These are phyloP conservation scores for Penicillium odoratum DNA, from an alignment of 495 filamentous ascomycete genomes.

Conservation along the genomic window DNA sequence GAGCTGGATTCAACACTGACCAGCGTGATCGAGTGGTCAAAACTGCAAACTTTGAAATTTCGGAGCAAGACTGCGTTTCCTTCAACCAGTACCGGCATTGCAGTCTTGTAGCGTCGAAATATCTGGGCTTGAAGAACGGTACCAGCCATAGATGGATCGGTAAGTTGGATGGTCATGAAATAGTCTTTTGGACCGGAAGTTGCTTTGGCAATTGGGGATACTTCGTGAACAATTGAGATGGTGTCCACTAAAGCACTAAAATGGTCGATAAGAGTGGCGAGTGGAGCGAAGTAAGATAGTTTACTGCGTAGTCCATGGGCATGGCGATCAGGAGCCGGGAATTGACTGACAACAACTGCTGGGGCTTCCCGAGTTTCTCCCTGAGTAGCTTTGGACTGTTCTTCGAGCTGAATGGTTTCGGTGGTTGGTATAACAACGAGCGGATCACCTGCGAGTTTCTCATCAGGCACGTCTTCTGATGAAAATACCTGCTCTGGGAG, in stretches of 20 bases:
- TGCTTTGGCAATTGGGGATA: slow-evolving; percentile 56
- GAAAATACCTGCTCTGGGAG: not conserved
- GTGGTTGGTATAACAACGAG: slow-evolving; percentile 12
- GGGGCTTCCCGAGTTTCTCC: slow-evolving; percentile 4
- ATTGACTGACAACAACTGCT: slow-evolving; percentile 13
- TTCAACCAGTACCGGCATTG: slow-evolving; percentile 63
- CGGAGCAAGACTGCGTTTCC: slow-evolving; percentile 79
- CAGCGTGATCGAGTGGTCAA: slow-evolving; percentile 45
- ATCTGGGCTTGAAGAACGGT: slow-evolving; percentile 58
- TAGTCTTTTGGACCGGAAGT: slow-evolving; percentile 69
- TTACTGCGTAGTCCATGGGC: slow-evolving; percentile 58
- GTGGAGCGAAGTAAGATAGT: slow-evolving; percentile 65
- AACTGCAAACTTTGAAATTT: slow-evolving; percentile 64
- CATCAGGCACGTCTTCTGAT: not conserved
- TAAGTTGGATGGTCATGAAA: slow-evolving; percentile 65
- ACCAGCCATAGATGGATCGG: slow-evolving; percentile 59
- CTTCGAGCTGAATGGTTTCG: not conserved
- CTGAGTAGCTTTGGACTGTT: not conserved
- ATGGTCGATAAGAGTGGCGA: slow-evolving; percentile 62
- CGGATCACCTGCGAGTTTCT: not conserved
- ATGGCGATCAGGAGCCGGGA: slow-evolving; percentile 29
- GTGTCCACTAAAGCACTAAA: slow-evolving; percentile 59
- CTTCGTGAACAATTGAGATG: slow-evolving; percentile 64
- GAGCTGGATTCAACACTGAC: slow-evolving; percentile 51
- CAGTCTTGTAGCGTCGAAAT: slow-evolving; percentile 69